These are phyloP conservation scores for Boeremia exigua DNA, from an alignment of 2,329 filamentous ascomycete species.

Conservation along the genomic window DNA sequence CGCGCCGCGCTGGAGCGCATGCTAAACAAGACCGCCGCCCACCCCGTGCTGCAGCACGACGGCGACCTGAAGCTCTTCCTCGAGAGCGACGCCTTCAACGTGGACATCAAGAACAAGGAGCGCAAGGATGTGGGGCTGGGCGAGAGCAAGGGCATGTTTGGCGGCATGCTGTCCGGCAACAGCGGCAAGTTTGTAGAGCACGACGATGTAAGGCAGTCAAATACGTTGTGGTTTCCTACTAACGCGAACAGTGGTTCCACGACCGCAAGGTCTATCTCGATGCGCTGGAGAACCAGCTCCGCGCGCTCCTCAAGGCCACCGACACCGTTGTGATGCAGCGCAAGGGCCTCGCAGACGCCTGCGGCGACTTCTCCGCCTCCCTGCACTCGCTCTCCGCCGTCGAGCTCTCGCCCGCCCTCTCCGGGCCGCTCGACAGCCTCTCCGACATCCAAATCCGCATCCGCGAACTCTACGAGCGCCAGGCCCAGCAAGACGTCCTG, in stretches of 20 bases:
- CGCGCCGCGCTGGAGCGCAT: slow-evolving; percentile 93
- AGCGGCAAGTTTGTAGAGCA: slow-evolving; percentile 91
- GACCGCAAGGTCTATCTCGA: slow-evolving; percentile 95
- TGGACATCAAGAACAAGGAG: slow-evolving; percentile 98
- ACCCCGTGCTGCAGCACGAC: slow-evolving; percentile 91
- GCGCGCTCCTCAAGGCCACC: slow-evolving; percentile 88
- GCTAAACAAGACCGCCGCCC: slow-evolving; percentile 92
- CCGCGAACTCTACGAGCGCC: slow-evolving; percentile 91
- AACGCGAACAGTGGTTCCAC: slow-evolving; percentile 81
- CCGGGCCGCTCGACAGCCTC: slow-evolving; percentile 85
- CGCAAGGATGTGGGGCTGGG: slow-evolving; percentile 82
- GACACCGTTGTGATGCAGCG: slow-evolving; percentile 91
- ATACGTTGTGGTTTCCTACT: background rate
- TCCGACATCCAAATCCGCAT: slow-evolving; percentile 95
- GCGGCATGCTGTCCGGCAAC: slow-evolving; percentile 78
- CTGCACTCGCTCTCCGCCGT: slow-evolving; percentile 92
- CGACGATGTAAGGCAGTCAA: slow-evolving; percentile 73
- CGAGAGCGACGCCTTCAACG: slow-evolving; percentile 93
- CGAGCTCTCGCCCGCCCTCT: slow-evolving; percentile 87
- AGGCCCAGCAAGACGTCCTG: slow-evolving; percentile 94
- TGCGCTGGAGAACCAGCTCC: slow-evolving; percentile 88
- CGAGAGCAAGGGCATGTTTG: slow-evolving; percentile 93
- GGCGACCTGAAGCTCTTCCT: slow-evolving; percentile 94
- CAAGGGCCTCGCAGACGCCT: slow-evolving; percentile 91
- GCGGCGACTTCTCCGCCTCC: slow-evolving; percentile 89